Conservation (phyloP, 129 eudicot species). For the Ambrosia artemisiifolia region DNA sequence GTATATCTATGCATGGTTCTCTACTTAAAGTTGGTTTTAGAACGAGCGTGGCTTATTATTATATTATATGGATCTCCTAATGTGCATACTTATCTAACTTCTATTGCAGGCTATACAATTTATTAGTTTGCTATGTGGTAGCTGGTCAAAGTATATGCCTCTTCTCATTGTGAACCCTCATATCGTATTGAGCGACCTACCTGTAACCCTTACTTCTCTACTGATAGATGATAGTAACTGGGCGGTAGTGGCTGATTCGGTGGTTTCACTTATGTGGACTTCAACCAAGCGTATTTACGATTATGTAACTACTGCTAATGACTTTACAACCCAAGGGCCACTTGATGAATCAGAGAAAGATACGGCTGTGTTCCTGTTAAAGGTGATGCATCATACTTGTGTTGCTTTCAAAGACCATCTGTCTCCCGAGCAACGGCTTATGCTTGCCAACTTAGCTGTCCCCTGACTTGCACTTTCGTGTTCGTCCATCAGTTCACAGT, state of each 20-base stretch:
- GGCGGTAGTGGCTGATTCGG: constrained; percentile 50
- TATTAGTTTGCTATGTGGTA: constrained; percentile 67
- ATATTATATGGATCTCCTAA: not conserved
- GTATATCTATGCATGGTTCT: no score
- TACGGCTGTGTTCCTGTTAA: constrained; percentile 38
- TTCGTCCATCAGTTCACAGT: not conserved
- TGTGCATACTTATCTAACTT: not conserved
- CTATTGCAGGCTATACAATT: constrained; percentile 73
- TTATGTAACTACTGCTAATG: constrained; percentile 32
- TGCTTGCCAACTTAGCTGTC: constrained; percentile 67
- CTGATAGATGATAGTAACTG: constrained; percentile 47
- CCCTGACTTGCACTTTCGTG: constrained; percentile 12
- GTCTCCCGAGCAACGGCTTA: constrained; percentile 62
- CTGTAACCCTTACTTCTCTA: constrained; percentile 70
- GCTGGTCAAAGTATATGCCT: constrained; percentile 81
- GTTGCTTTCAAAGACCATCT: constrained; percentile 46
- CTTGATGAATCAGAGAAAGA: constrained; percentile 48
- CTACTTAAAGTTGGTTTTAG: no score
- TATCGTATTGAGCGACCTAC: constrained; percentile 65
- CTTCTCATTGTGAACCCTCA: constrained; percentile 48
- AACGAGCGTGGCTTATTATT: not conserved
- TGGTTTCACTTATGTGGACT: constrained; percentile 58
- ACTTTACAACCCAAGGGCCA: constrained; percentile 21
- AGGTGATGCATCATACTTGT: constrained; percentile 62
- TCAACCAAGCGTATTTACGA: constrained; percentile 53